A percentile compares a stretch with the other conserved stretches of the same genome.
Conservation (phyloP, 371 early-diverging fungal genomes). For the Circinella umbellata region DNA sequence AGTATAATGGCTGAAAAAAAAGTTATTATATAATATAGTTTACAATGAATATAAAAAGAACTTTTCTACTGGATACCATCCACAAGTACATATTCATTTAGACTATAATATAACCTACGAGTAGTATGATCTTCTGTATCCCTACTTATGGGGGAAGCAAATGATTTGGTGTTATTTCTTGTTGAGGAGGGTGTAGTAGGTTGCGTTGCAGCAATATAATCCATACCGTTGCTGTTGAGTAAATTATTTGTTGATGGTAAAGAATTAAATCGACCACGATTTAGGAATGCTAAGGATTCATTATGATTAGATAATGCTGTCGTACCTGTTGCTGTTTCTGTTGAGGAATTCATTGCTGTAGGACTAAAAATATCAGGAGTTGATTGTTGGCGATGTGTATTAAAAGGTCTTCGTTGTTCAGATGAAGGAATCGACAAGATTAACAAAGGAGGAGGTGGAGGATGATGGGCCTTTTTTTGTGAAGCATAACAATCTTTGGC, state of each 20-base stretch:
- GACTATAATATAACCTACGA: slow-evolving; percentile 21
- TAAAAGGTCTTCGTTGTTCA: not conserved
- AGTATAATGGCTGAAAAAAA: no score
- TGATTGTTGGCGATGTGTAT: not conserved
- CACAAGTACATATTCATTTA: slow-evolving; percentile 22
- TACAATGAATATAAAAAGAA: no score
- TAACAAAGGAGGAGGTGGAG: not conserved
- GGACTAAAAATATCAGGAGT: not conserved
- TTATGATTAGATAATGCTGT: not conserved
- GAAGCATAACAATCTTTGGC: slow-evolving; percentile 16
- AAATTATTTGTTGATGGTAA: not conserved
- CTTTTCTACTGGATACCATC: not conserved
- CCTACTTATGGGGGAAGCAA: not conserved
- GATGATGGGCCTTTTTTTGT: not conserved
- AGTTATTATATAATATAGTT: no score
- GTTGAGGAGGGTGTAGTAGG: not conserved
- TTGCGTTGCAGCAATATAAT: not conserved
- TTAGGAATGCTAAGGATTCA: no score
- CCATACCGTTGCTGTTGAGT: not conserved
- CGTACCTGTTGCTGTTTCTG: not conserved
- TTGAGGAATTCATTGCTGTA: not conserved
- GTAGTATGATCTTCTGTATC: not conserved
- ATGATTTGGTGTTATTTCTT: not conserved
- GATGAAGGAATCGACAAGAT: not conserved
- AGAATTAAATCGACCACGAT: not conserved